Percentiles rank a stretch among this genome's conserved stretches.
Evolutionary conservation across 2,329 filamentous ascomycete genomes (phyloP).

Genomic region (Penicillium sp.): DNA sequence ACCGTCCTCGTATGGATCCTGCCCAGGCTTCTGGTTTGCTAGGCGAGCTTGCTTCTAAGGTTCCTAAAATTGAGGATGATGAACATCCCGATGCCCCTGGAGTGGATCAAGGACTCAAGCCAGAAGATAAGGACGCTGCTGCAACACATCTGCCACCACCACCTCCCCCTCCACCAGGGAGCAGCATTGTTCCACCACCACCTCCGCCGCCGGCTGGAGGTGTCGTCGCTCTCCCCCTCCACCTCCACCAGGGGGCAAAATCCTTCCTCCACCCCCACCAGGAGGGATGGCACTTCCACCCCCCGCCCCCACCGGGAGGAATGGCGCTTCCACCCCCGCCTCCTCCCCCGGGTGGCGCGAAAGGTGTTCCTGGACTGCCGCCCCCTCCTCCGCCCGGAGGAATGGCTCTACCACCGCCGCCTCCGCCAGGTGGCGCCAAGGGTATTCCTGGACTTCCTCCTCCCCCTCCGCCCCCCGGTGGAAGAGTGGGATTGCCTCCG

Average conservation of each 20-base stretch:
- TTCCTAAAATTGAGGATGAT: constrained; percentile 66
- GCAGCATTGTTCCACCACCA: constrained; percentile 21
- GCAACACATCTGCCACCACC: constrained; percentile 16
- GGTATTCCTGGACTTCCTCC: constrained; percentile 45
- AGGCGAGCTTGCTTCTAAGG: constrained; percentile 71
- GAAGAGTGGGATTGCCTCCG: constrained; percentile 32
- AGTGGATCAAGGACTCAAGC: constrained; percentile 6
- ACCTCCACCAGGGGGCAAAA: constrained; percentile 6
- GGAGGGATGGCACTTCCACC: constrained; percentile 36
- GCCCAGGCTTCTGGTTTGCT: constrained; percentile 66
- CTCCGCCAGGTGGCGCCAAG: constrained; percentile 43
- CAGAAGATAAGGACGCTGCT: constrained; percentile 15
- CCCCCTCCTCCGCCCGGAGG: constrained; percentile 49
- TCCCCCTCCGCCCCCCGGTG: constrained; percentile 47
- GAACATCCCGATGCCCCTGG: constrained; percentile 20
- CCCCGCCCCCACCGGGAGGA: constrained; percentile 17
- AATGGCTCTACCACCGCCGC: constrained; percentile 41
- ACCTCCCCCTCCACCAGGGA: constrained; percentile 11
- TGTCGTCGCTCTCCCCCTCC: constrained; percentile 34
- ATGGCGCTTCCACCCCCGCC: constrained; percentile 33
- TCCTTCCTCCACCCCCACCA: constrained; percentile 25
- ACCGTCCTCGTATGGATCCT: constrained; percentile 63
- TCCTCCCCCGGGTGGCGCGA: constrained; percentile 28
- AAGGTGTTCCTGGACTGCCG: constrained; percentile 45
- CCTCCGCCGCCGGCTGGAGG: constrained; percentile 21